These are phyloP conservation scores for Aspergillus incahuasiensis DNA, from an alignment of 495 filamentous ascomycete genomes.

Conservation along the genomic window DNA sequence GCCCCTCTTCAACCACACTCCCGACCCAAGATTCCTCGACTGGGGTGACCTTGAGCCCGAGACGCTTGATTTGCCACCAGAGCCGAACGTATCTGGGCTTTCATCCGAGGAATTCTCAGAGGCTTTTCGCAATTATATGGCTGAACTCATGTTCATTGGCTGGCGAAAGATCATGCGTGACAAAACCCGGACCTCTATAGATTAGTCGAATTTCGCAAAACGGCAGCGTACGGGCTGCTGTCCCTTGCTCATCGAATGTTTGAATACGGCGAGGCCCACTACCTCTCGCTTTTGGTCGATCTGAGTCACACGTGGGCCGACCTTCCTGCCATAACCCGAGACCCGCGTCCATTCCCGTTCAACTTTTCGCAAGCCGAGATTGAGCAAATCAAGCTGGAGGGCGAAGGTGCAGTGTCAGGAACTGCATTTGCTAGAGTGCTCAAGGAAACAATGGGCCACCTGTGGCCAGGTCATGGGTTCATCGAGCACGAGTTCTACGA, in stretches of 20 bases:
- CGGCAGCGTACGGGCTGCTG: conserved; percentile 27
- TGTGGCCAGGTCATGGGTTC: conserved; percentile 34
- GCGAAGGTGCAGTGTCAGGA: conserved; percentile 28
- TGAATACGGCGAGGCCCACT: conserved; percentile 34
- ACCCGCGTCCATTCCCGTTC: conserved; percentile 25
- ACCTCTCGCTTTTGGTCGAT: conserved; percentile 29
- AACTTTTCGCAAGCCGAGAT: conserved; percentile 26
- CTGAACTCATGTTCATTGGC: conserved; percentile 28
- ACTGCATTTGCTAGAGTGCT: conserved; percentile 29
- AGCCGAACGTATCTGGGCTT: conserved; percentile 22
- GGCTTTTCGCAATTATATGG: conserved; percentile 21
- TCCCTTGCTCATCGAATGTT: conserved; percentile 35
- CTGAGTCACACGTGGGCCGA: conserved; percentile 29
- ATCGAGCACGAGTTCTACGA: conserved; percentile 31
- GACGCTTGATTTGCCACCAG: conserved; percentile 24
- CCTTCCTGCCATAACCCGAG: conserved; percentile 22
- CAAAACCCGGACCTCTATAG: conserved; percentile 28
- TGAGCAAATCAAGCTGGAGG: conserved; percentile 27
- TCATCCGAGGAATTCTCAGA: conserved; percentile 20
- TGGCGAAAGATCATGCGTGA: conserved; percentile 32
- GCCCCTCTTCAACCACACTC: conserved; percentile 34
- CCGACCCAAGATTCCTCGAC: conserved; percentile 28
- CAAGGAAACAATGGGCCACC: conserved; percentile 29
- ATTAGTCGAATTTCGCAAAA: conserved; percentile 27
- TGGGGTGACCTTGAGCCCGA: conserved; percentile 30